Evolutionary conservation across 306 rosid species (phyloP), one percentile per base, ranked within the genome.

Genomic region (Begonia fuchsioides): DNA sequence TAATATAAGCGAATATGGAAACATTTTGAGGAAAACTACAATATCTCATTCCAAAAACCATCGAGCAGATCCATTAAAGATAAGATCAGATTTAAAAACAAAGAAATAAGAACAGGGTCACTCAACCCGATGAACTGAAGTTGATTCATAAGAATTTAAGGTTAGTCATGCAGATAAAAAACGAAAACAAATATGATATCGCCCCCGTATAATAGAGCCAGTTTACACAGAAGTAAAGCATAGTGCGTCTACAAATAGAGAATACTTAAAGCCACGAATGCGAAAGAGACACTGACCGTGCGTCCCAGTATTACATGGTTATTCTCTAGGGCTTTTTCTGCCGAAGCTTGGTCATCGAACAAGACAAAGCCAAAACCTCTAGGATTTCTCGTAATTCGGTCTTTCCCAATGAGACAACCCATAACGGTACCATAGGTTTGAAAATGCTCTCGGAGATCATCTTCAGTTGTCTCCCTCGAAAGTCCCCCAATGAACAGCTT

Each of bases 301-400:
- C 72, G 63, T 55, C 87, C 87, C 0, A 73, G 72, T 19, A 78
- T 78, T 2, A 59, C 63, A 46, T 80, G 86, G 1, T 59, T 43
- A 16, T 77, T 81, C 3, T 64, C 52, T 16, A 84, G 79, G 20
- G 94, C 92, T 68, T 57, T 65, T 32, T 73, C 73, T 15, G 76
- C 78, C 0, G 86, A 67, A 35, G 79, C 52, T 3, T 64, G 43
- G 15, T 81, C 83, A 11, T 75, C 71, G 73, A 81, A 81, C 32
- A 72, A 64, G 16, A 81, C 81, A 64, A 80, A 84, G 39, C 95
- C 95, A 43, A 84, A 84, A n/a, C 92, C 95, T 64, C 95, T 64
- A 56, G 92, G 70, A 66, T 17, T 54, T 45, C 43, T 65, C n/a
- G 82, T 75, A 52, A 0, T 13, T 35, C 72, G 79, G 68, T 80